These are phyloP conservation scores for slime mould (Dictyostelium discoideum) DNA, from an alignment of 78 protist species.

Conservation along the genomic window DNA sequence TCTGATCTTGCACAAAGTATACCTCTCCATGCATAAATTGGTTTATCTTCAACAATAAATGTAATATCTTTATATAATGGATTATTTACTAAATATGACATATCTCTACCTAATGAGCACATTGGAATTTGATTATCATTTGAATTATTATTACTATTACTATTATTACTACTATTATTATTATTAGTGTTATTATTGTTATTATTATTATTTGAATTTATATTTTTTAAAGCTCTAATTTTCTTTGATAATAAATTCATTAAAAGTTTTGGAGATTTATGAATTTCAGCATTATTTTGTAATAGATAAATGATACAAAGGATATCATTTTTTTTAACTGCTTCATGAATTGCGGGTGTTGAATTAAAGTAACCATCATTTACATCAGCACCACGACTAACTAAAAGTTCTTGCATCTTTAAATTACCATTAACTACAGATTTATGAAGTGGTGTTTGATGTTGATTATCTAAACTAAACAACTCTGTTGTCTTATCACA, in stretches of 20 bases:
- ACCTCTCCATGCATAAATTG: conserved; percentile 63
- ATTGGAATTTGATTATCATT: not conserved
- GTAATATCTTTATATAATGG: conserved; percentile 34
- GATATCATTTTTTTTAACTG: conserved; percentile 40
- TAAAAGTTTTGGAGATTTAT: conserved; percentile 16
- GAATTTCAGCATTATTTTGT: conserved; percentile 26
- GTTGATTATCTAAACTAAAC: conserved; percentile 8
- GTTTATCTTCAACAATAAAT: conserved; percentile 59
- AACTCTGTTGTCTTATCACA: not conserved
- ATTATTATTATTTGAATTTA: not conserved
- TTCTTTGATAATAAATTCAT: conserved; percentile 34
- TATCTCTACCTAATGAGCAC: conserved; percentile 47
- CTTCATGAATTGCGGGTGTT: conserved; percentile 53
- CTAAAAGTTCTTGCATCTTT: conserved; percentile 29
- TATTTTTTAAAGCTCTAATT: not conserved
- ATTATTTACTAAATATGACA: conserved; percentile 44
- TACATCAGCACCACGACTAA: conserved; percentile 66
- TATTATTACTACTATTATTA: not conserved
- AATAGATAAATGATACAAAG: conserved; percentile 31
- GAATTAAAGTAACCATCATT: not conserved
- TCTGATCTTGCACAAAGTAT: conserved; percentile 71
- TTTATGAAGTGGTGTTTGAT: conserved; percentile 56
- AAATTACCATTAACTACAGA: conserved; percentile 64
- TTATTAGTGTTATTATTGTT: not conserved
- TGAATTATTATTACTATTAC: not conserved